Conservation (phyloP, 805 yeast species). For the Pichia exigua region DNA sequence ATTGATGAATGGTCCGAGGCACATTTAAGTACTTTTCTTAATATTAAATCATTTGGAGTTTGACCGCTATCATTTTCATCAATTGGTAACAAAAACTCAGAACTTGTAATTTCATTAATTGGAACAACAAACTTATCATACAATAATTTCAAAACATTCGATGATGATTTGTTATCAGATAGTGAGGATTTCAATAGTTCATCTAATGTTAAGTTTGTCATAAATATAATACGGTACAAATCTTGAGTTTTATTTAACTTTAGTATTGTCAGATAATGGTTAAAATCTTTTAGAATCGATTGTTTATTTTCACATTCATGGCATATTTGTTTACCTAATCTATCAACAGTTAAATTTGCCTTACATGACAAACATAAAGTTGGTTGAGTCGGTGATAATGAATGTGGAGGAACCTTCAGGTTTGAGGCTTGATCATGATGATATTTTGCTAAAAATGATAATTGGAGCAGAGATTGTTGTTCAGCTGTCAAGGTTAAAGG, state of each 20-base stretch:
- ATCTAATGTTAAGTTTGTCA: slow-evolving; percentile 15
- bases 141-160: slow-evolving; percentile 17
- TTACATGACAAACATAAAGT: slow-evolving; percentile 14
- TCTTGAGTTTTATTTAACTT: slow-evolving; percentile 20
- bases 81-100: slow-evolving; percentile 21
- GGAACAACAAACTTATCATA: slow-evolving; percentile 25
- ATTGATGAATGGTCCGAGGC: slow-evolving; percentile 14
- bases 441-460: slow-evolving; percentile 15
- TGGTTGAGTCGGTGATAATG: slow-evolving; percentile 10
- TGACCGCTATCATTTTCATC: slow-evolving; percentile 5
- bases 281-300: slow-evolving; percentile 19
- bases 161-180: slow-evolving; percentile 17
- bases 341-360: slow-evolving; percentile 4
- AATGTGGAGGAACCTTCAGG: slow-evolving; percentile 7
- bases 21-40: slow-evolving; percentile 15
- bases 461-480: slow-evolving; percentile 17
- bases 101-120: slow-evolving; percentile 24
- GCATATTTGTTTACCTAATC: slow-evolving; percentile 18
- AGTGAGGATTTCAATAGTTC: slow-evolving; percentile 17
- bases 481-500: slow-evolving; percentile 17
- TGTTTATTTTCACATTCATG: slow-evolving; percentile 18
- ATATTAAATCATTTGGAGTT: slow-evolving; percentile 2
- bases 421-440: slow-evolving; percentile 16
- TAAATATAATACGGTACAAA: slow-evolving; percentile 20
- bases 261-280: slow-evolving; percentile 20